These are phyloP conservation scores for Ascochyta clinopodiicola DNA, from an alignment of 2,329 filamentous ascomycete genomes.

Conservation along the genomic window DNA sequence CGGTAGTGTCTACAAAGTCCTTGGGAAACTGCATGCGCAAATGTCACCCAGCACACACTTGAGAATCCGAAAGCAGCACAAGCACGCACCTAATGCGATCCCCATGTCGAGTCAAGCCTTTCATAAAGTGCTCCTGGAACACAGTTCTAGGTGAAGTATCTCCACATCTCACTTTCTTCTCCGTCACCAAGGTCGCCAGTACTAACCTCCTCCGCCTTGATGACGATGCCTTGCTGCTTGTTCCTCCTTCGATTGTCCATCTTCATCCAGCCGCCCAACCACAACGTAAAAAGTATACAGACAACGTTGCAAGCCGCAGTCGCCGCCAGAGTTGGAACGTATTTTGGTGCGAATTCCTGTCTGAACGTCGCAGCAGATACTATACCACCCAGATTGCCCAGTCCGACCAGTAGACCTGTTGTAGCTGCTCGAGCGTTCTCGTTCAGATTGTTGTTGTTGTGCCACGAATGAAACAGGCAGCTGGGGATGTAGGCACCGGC, in stretches of 20 bases:
- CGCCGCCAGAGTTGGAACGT: conserved; percentile 56
- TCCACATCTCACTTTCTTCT: conserved; percentile 48
- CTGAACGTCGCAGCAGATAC: conserved; percentile 56
- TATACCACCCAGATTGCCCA: conserved; percentile 59
- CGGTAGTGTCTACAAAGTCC: too few species aligned
- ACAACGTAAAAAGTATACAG: conserved; percentile 50
- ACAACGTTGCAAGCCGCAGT: conserved; percentile 53
- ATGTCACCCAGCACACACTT: too few species aligned
- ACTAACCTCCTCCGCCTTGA: conserved; percentile 50
- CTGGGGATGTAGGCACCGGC: conserved; percentile 56
- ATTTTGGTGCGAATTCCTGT: conserved; percentile 57
- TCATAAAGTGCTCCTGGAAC: background rate
- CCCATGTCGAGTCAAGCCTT: background rate
- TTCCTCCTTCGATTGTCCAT: conserved; percentile 53
- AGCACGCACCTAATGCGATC: too few species aligned
- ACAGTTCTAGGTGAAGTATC: conserved; percentile 38
- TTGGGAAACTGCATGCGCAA: too few species aligned
- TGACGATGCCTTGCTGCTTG: conserved; percentile 42
- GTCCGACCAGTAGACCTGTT: conserved; percentile 56
- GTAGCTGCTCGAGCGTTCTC: conserved; percentile 59
- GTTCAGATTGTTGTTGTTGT: conserved; percentile 61
- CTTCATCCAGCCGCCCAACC: conserved; percentile 56
- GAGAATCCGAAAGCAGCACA: too few species aligned
- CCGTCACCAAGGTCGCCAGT: conserved; percentile 51
- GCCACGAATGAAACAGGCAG: conserved; percentile 58